Base-by-base conservation (phyloP, 176 grass and related monocot genomes). In the Luzula sylvatica region DNA sequence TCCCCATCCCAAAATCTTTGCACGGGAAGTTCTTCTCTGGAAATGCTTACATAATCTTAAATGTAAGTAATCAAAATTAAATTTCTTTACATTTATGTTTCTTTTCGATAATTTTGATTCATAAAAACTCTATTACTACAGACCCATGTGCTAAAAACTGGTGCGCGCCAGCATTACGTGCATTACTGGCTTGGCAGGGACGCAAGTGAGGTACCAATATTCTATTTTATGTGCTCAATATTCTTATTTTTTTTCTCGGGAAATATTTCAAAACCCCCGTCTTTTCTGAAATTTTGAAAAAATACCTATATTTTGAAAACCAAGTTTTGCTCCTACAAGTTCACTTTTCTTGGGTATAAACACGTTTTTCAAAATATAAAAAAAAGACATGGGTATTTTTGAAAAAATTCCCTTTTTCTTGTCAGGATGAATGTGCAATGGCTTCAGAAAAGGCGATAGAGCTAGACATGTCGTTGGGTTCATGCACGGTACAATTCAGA, bases 121-220 rank as follows among this genome's bases (percentile, higher is more conserved):
- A 40, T 17, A 45, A n/a, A n/a, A n/a, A 42, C 41, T 38, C 46
- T n/a, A 26, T 27, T 51, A 56, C 38, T 15, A 40, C 76, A 94
- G 88, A 94, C 79, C 14, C n/a, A 40, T 46, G 65, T 73, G 58
- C 65, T 80, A n/a, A 94, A 75, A 55, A 81, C 35, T 12, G 79
- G 88, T 47, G 19, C 58, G 46, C 65, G 72, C 3, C 55, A 15
- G 17, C 79, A 94, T 38, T 68, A 87, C 59, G 62, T 94, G 28
- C 88, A 94, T 54, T 94, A 87, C 53, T 94, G 88, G 88, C 59
- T 94, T 44, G 88, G 83, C 50, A 72, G 80, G 22, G 72, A 81
- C 66, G 56, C 83, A 15, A 69, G 65, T 39, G 72, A 83, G 88
- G 88, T 94, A 20, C 29, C 29, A 32, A 32, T 32, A 32, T 32